These are phyloP conservation scores for Gossypium stocksii DNA, from an alignment of 345 rosid genomes.

Conservation along the genomic window DNA sequence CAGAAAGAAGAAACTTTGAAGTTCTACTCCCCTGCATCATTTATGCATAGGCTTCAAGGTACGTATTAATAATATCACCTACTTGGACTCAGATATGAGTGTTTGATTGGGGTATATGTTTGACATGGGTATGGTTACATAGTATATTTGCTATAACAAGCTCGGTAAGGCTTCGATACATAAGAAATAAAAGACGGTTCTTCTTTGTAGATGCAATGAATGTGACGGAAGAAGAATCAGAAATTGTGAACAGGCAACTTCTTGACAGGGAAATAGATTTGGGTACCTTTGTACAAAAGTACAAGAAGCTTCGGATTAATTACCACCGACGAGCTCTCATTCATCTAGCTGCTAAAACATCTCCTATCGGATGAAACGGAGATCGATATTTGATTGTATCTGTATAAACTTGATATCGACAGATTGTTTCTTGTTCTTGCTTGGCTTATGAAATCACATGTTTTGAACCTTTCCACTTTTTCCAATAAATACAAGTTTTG, in stretches of 20 bases:
- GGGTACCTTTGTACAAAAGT: constrained; percentile 59
- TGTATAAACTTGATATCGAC: background rate
- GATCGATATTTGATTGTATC: background rate
- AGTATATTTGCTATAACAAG: background rate
- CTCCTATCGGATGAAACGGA: constrained; percentile 27
- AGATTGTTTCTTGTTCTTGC: background rate
- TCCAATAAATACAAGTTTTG: background rate
- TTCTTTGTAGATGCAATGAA: constrained; percentile 59
- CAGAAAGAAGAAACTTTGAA: constrained; percentile 68
- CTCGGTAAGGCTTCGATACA: background rate
- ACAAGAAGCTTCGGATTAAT: constrained; percentile 62
- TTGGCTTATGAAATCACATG: constrained; percentile 12
- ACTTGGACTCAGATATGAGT: background rate
- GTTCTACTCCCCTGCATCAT: constrained; percentile 62
- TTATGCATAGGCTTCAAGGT: constrained; percentile 78
- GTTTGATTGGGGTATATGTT: no score
- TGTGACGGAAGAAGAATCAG: constrained; percentile 73
- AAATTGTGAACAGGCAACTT: constrained; percentile 53
- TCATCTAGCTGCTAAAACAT: constrained; percentile 71
- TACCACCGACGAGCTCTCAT: constrained; percentile 72
- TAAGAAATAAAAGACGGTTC: constrained; percentile 7
- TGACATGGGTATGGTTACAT: background rate
- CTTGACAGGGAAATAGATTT: constrained; percentile 63
- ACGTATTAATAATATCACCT: background rate
- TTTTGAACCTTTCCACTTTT: constrained; percentile 5